Base-by-base conservation (phyloP, 345 rosid species). In the Dipteronia dyeriana region DNA sequence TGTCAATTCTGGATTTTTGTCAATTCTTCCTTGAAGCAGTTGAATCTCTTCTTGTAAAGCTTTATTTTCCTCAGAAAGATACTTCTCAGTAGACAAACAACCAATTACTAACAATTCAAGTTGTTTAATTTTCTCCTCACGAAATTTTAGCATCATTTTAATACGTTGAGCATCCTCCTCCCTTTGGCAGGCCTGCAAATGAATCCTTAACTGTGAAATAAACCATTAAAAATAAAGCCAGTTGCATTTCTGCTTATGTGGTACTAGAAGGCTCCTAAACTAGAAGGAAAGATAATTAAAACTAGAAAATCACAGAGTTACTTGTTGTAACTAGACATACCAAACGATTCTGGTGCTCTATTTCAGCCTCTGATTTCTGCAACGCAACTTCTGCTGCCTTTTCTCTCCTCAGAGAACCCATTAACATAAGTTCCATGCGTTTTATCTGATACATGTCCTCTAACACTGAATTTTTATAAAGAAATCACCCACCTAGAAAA, bases 341-440 rank as follows among this genome's bases (percentile, higher is more conserved):
- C 88, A 91, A 78, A 78, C 83, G 82, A 64, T 85, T 87, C 73
- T 85, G 68, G 70, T 80, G 90, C 79, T 89, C 89, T 72, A 87
- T 89, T 83, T 91, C 91, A 74, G 91, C 91, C 82, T 88, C 81
- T 77, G 87, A 84, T 68, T 85, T 87, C 66, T 76, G 86, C 34
- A 82, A 71, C 64, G 85, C 80, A 73, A 77, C 79, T 82, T 90
- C 92, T 64, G 91, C 87, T 79, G 80, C 78, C 83, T 87, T 94
- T 78, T 92, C 95, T 75, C 95, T 88, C 81, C 97, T 85, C 75
- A 94, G 81, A 31, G 94, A 78, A 54, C 94, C 91, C 72, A 81
- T 79, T 77, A 90, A 77, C 65, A 79, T 84, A 59, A 82, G 80
- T 78, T 80, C 85, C 82, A 85, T 75, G 72, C 56, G 78, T 76